Evolutionary conservation across 2,329 filamentous ascomycete species (phyloP).

Genomic region (Claviceps maximensis): DNA sequence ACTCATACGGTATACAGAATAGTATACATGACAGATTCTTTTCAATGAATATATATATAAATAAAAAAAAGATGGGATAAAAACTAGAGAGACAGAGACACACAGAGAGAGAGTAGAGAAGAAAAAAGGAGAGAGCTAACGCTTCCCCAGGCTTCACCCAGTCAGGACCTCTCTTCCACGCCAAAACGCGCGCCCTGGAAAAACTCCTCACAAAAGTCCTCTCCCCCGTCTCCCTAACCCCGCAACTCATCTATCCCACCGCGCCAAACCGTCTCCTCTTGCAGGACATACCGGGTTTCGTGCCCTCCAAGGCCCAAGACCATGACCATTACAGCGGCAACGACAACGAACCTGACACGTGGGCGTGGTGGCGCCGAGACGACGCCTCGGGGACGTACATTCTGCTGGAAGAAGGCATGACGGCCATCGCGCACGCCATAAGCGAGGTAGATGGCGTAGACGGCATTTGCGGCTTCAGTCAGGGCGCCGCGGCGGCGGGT

Average conservation of each 20-base stretch:
- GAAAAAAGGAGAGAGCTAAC: not conserved
- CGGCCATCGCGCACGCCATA: conserved; percentile 47
- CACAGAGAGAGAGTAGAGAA: not conserved
- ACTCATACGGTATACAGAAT: too few relatives aligned
- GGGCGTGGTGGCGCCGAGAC: conserved; percentile 71
- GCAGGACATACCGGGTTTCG: conserved; percentile 58
- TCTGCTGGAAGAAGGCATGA: conserved; percentile 56
- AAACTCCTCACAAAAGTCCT: conserved; percentile 70
- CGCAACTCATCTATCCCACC: conserved; percentile 53
- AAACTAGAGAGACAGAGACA: not conserved
- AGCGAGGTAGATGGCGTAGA: conserved; percentile 55
- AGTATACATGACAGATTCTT: too few relatives aligned
- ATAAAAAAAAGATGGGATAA: too few relatives aligned
- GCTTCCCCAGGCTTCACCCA: conserved; percentile 63
- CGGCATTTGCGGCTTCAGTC: conserved; percentile 70
- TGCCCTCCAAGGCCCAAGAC: conserved; percentile 22
- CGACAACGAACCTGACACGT: conserved; percentile 50
- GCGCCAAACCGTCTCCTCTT: conserved; percentile 50
- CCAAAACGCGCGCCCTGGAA: conserved; percentile 77
- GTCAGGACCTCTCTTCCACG: conserved; percentile 70
- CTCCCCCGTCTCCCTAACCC: conserved; percentile 38
- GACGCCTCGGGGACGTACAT: conserved; percentile 51
- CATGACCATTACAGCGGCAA: conserved; percentile 29
- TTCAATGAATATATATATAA: too few relatives aligned
- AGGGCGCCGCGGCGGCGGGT: conserved; percentile 60